These are phyloP conservation scores for Aspergillus steynii DNA, from an alignment of 495 filamentous ascomycete species.

Conservation along the genomic window DNA sequence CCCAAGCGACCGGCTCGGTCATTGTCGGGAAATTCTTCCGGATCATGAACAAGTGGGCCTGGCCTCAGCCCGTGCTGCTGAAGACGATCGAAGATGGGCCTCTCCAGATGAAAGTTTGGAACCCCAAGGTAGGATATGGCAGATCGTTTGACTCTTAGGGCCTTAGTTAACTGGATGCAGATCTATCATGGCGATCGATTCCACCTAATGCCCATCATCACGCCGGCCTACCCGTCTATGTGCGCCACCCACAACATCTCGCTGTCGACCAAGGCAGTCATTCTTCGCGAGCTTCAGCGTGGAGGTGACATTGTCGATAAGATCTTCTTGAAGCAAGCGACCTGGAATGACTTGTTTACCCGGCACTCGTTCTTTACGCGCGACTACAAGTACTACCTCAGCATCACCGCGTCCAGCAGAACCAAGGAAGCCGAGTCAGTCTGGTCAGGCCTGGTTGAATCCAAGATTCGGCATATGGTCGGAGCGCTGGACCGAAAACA, in stretches of 20 bases:
- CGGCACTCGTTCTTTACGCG: slow-evolving; percentile 90
- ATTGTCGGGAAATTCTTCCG: slow-evolving; percentile 91
- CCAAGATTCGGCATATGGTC: slow-evolving; percentile 83
- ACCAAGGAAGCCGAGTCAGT: slow-evolving; percentile 80
- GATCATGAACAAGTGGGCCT: slow-evolving; percentile 87
- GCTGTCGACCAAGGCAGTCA: slow-evolving; percentile 77
- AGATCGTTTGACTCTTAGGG: slow-evolving; percentile 1
- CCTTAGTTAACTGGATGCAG: slow-evolving; percentile 37
- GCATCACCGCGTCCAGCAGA: slow-evolving; percentile 80
- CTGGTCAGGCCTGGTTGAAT: slow-evolving; percentile 93
- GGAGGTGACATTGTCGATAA: slow-evolving; percentile 76
- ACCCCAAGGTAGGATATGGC: slow-evolving; percentile 67
- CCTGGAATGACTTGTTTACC: slow-evolving; percentile 85
- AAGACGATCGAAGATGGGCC: slow-evolving; percentile 85
- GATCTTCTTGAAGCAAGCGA: slow-evolving; percentile 70
- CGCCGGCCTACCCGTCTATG: slow-evolving; percentile 93
- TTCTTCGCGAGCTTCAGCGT: slow-evolving; percentile 77
- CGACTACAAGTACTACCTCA: slow-evolving; percentile 92
- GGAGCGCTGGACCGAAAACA: slow-evolving; percentile 71
- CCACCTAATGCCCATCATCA: slow-evolving; percentile 97
- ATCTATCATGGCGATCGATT: slow-evolving; percentile 76
- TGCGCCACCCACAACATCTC: slow-evolving; percentile 94
- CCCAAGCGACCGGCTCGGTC: slow-evolving; percentile 80
- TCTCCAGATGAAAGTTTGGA: slow-evolving; percentile 85
- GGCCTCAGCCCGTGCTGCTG: slow-evolving; percentile 87